phyloP scores from a whole-genome alignment of 2,329 filamentous ascomycete species.

The Scedosporium boydii region DNA sequence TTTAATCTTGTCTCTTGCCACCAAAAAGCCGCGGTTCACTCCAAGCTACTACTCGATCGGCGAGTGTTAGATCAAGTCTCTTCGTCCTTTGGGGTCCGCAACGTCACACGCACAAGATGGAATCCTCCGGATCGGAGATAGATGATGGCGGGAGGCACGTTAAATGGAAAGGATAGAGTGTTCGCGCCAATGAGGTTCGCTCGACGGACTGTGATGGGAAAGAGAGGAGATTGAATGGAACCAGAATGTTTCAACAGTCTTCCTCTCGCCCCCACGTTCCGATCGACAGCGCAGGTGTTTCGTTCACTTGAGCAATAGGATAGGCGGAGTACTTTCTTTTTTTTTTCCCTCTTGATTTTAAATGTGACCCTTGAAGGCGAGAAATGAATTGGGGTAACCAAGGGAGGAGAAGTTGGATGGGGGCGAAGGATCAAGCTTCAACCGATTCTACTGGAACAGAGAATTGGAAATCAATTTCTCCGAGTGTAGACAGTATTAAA shows the following conservation, averaged over 20 bases:
- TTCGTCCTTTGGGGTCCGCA: too few relatives aligned
- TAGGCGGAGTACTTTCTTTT: not conserved
- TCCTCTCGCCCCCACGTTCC: too few relatives aligned
- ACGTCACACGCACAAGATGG: too few relatives aligned
- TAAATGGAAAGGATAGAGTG: too few relatives aligned
- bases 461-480: not conserved
- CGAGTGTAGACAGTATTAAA: not conserved
- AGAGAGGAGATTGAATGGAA: too few relatives aligned
- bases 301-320: not conserved
- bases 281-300: too few relatives aligned
- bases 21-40: too few relatives aligned
- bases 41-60: not conserved
- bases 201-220: too few relatives aligned
- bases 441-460: not conserved
- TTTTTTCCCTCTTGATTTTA: not conserved
- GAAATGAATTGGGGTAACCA: not conserved
- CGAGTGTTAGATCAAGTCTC: not conserved
- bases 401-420: not conserved
- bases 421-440: not conserved
- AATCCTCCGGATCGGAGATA: too few relatives aligned
- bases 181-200: too few relatives aligned
- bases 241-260: too few relatives aligned
- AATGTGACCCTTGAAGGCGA: not conserved
- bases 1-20: not conserved
- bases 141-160: too few relatives aligned